Percentiles rank a stretch among this genome's conserved stretches.
phyloP scores from a whole-genome alignment of 2,329 filamentous ascomycete species.

The Trichoderma sp. region DNA sequence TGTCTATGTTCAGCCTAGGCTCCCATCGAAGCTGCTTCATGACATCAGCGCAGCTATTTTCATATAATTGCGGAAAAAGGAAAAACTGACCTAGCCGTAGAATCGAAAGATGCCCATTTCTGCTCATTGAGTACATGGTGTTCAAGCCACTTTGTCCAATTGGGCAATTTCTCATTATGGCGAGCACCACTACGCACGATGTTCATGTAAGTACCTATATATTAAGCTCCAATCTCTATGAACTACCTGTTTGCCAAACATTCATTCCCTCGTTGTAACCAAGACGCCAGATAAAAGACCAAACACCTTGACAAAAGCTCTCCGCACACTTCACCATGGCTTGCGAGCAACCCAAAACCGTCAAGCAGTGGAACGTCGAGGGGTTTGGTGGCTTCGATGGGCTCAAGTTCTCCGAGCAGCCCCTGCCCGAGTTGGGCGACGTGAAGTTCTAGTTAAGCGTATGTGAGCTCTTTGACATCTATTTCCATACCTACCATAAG shows the following conservation, averaged over 20 bases:
- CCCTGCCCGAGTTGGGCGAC: conserved; percentile 64
- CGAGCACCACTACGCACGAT: neutral
- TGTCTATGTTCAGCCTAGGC: neutral
- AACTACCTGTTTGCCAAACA: neutral
- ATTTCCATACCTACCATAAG: neutral
- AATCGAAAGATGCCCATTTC: neutral
- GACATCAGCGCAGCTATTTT: neutral
- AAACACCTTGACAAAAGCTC: neutral
- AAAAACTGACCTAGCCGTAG: neutral
- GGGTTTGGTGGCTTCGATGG: conserved; percentile 54
- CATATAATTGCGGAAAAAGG: neutral
- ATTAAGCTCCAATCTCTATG: neutral
- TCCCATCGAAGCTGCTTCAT: neutral
- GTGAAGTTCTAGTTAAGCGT: conserved; percentile 69
- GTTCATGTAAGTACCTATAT: neutral
- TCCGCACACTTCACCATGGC: neutral
- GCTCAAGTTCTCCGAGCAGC: conserved; percentile 57
- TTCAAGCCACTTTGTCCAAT: neutral
- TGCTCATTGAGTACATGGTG: neutral
- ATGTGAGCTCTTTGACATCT: conserved; percentile 23
- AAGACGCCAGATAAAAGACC: neutral
- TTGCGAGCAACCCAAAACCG: conserved; percentile 39
- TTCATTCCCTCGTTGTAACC: neutral
- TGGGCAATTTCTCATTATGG: neutral
- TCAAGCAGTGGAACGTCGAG: conserved; percentile 59